Percentiles rank a stretch among this genome's conserved stretches.
Evolutionary conservation across 371 early-diverging fungal genomes (phyloP).

Genomic region (Mortierella polycephala): DNA sequence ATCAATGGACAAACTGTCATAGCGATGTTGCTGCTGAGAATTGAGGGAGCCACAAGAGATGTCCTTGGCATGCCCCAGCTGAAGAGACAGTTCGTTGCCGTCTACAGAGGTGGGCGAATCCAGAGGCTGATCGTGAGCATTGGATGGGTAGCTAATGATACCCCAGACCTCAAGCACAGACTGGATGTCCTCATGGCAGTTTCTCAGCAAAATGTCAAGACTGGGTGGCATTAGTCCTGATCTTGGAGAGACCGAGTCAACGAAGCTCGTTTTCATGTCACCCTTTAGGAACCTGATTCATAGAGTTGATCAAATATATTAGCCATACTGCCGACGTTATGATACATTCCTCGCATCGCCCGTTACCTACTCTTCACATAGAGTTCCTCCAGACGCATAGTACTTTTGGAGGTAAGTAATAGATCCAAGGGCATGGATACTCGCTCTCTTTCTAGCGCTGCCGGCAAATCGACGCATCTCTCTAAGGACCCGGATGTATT

Average conservation of each 20-base stretch:
- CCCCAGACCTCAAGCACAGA: conserved; percentile 52
- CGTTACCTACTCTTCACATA: conserved; percentile 47
- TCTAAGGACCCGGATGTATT: conserved; percentile 1
- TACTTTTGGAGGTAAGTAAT: conserved; percentile 56
- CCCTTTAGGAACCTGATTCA: conserved; percentile 8
- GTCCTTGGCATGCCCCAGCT: conserved; percentile 34
- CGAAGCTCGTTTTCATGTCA: conserved; percentile 26
- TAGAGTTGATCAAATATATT: neutral
- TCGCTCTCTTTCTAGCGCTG: conserved; percentile 52
- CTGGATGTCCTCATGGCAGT: conserved; percentile 54
- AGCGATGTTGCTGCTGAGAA: conserved; percentile 23
- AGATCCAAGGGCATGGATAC: conserved; percentile 52
- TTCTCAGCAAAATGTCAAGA: conserved; percentile 36
- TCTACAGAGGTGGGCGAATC: conserved; percentile 34
- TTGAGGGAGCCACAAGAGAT: conserved; percentile 24
- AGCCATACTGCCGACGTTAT: too few relatives aligned
- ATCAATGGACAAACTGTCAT: conserved; percentile 42
- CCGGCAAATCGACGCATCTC: conserved; percentile 21
- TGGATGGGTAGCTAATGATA: conserved; percentile 49
- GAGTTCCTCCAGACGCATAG: conserved; percentile 53
- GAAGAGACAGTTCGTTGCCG: conserved; percentile 20
- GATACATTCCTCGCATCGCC: neutral
- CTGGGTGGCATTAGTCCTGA: conserved; percentile 41
- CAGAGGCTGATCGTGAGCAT: conserved; percentile 17
- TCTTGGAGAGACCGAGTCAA: conserved; percentile 37